These are phyloP conservation scores for Pichia membranifaciens DNA, from an alignment of 805 yeast species.

Conservation along the genomic window DNA sequence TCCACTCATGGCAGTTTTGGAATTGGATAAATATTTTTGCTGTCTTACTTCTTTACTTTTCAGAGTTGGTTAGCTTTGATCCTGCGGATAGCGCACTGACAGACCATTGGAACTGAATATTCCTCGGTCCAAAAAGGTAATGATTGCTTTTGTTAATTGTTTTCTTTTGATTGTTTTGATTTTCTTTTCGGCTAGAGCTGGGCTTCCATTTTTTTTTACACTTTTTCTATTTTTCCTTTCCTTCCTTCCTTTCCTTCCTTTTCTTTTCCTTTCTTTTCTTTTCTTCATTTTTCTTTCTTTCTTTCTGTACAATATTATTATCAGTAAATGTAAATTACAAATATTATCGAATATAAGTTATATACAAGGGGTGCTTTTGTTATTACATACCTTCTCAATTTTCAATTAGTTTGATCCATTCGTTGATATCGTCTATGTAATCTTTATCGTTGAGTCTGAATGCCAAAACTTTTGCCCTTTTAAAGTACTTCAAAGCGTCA, in stretches of 20 bases:
- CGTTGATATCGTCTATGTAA: conserved; percentile 14
- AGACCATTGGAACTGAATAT: conserved; percentile 26
- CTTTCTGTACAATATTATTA: background rate
- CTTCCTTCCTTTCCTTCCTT: background rate
- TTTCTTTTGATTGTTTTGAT: background rate
- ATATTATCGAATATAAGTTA: background rate
- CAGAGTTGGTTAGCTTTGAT: conserved; percentile 53
- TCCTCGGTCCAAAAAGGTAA: background rate
- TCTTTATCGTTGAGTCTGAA: conserved; percentile 13
- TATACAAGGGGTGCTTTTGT: background rate
- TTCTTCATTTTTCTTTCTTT: background rate
- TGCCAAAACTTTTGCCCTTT: conserved; percentile 16
- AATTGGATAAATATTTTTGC: conserved; percentile 89
- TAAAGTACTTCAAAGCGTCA: conserved; percentile 15
- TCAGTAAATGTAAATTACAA: background rate
- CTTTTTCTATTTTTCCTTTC: background rate
- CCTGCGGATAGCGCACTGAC: conserved; percentile 31
- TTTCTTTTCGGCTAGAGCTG: too few species aligned
- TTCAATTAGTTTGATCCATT: conserved; percentile 13
- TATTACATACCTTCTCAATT: background rate
- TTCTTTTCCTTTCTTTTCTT: background rate
- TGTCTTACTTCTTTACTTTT: conserved; percentile 70
- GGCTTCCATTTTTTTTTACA: background rate
- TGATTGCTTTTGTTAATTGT: background rate
- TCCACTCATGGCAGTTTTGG: conserved; percentile 93